Conservation (phyloP, 1,139 yeast genomes). For the Lodderomyces metapsilosis region DNA sequence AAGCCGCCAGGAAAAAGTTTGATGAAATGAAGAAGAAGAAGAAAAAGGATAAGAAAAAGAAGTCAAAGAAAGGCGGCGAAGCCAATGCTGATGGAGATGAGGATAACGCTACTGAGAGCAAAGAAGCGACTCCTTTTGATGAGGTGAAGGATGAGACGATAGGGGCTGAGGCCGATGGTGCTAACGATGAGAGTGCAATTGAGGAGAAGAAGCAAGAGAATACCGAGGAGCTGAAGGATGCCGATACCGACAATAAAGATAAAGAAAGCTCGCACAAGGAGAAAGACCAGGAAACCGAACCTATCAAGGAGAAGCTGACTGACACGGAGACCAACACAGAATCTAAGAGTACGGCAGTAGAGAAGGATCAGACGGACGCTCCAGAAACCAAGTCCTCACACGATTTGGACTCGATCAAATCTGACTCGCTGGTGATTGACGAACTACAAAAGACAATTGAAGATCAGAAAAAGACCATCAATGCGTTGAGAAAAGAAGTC, state of each 20-base stretch:
- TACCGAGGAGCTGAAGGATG: constrained; percentile 1
- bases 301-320: too few relatives aligned
- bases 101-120: constrained; percentile 13
- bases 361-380: not conserved
- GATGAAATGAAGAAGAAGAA: constrained; percentile 65
- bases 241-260: not conserved
- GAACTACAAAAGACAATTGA: constrained; percentile 24
- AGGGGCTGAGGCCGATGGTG: not conserved
- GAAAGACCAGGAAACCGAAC: constrained; percentile 3
- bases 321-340: too few relatives aligned
- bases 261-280: constrained; percentile 3
- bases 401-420: constrained; percentile 7
- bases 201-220: constrained; percentile 13
- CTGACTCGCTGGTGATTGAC: constrained; percentile 18
- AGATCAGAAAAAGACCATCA: constrained; percentile 36
- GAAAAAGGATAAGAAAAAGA: constrained; percentile 39
- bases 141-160: constrained; percentile 10
- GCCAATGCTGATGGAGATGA: constrained; percentile 15
- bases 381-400: not conserved
- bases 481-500: constrained; percentile 41
- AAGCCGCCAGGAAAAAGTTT: constrained; percentile 62
- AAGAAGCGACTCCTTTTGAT: constrained; percentile 10
- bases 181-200: constrained; percentile 2
- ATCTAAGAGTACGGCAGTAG: too few relatives aligned
- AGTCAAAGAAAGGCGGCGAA: constrained; percentile 13